phyloP scores from a whole-genome alignment of 192 early-diverging fungal genomes.

The Spinellus fusiger region DNA sequence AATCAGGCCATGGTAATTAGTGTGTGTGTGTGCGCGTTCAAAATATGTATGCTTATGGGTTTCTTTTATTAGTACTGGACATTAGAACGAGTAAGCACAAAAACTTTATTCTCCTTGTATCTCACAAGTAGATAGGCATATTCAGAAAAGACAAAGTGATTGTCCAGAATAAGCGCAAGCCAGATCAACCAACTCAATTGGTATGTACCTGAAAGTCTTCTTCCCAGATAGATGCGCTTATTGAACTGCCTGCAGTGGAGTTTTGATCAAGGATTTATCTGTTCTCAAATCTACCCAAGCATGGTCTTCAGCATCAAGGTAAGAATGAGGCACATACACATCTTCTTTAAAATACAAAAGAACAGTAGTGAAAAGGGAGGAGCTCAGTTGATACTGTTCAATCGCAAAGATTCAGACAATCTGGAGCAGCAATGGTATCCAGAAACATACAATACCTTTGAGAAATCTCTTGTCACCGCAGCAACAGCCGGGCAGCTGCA shows the following conservation, averaged over 20 bases:
- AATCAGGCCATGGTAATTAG: constrained; percentile 30
- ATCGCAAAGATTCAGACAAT: constrained; percentile 30
- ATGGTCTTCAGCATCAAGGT: constrained; percentile 34
- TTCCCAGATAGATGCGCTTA: not conserved
- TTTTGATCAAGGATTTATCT: constrained; percentile 29
- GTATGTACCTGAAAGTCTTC: constrained; percentile 4
- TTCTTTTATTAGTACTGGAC: constrained; percentile 18
- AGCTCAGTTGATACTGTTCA: constrained; percentile 26
- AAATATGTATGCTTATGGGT: not conserved
- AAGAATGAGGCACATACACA: not conserved
- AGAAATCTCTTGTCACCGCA: constrained; percentile 15
- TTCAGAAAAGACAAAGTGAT: constrained; percentile 30
- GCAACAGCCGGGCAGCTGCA: constrained; percentile 7
- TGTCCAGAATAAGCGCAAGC: constrained; percentile 26
- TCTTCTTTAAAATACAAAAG: constrained; percentile 2
- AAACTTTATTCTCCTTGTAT: not conserved
- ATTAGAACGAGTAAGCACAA: constrained; percentile 16
- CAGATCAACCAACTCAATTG: constrained; percentile 15
- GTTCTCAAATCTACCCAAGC: constrained; percentile 18
- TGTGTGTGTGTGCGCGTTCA: too few relatives aligned
- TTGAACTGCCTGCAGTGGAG: constrained; percentile 15
- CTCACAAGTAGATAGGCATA: constrained; percentile 8
- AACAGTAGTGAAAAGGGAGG: constrained; percentile 29
- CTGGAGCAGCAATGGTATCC: constrained; percentile 30
- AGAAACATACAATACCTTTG: constrained; percentile 24